A percentile compares a stretch with the other conserved stretches of the same genome.
Evolutionary conservation across 2,329 filamentous ascomycete genomes (phyloP).

Genomic region (Fusarium paranaense): DNA sequence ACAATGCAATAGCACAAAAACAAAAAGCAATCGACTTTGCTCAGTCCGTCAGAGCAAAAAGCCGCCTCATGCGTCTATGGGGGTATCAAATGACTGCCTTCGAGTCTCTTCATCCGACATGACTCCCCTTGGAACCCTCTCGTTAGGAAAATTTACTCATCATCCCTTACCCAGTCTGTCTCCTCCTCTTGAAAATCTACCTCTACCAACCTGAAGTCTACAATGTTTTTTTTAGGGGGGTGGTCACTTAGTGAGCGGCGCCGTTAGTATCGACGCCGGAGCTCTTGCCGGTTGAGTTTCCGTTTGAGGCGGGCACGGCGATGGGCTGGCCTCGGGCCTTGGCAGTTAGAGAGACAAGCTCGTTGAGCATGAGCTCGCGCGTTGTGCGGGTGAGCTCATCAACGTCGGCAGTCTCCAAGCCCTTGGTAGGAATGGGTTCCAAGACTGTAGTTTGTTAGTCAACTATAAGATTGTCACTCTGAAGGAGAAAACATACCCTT

Average conservation of each 20-base stretch:
- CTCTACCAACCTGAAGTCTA: constrained; percentile 3
- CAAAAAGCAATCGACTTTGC: constrained; percentile 32
- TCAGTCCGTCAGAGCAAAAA: constrained; percentile 32
- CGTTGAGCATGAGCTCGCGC: constrained; percentile 80
- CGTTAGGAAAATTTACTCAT: constrained; percentile 26
- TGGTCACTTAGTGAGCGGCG: constrained; percentile 54
- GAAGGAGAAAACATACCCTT: constrained; percentile 67
- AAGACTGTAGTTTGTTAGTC: constrained; percentile 66
- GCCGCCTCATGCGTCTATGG: constrained; percentile 50
- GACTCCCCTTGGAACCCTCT: constrained; percentile 38
- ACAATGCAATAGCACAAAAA: constrained; percentile 24
- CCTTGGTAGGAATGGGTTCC: constrained; percentile 81
- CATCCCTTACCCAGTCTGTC: constrained; percentile 5
- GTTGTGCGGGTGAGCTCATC: constrained; percentile 77
- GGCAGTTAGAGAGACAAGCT: constrained; percentile 66
- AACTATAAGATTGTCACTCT: background rate
- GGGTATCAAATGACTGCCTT: constrained; percentile 47
- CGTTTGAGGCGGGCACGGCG: constrained; percentile 43
- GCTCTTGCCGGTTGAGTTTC: constrained; percentile 43
- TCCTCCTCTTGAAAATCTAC: background rate
- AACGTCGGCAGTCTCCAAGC: constrained; percentile 80
- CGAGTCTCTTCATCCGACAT: constrained; percentile 40
- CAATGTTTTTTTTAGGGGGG: background rate
- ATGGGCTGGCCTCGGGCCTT: constrained; percentile 59
- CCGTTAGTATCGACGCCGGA: constrained; percentile 51